Base-by-base conservation (phyloP, 75 land plant species). In the Sequoia sempervirens region DNA sequence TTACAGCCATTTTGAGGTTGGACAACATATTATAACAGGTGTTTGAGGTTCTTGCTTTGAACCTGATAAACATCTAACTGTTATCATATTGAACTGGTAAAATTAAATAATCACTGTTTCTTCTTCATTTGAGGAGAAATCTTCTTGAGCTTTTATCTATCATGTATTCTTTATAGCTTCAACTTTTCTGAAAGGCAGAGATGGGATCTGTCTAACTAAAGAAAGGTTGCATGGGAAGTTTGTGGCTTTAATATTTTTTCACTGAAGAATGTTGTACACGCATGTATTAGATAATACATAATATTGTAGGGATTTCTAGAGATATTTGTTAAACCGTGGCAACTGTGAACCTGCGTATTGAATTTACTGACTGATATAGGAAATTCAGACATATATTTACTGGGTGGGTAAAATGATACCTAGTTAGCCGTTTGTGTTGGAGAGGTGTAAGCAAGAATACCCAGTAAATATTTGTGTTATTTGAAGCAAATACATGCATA, bases 11-110 rank as follows among this genome's bases (percentile, higher is more conserved):
- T 34, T 72, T 72, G 37, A 34, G 75, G 37, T 34, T 72, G 75
- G 5, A 72, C 75, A 10, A 32, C 38, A n/a, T 72, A 34, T 72
- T 61, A 61, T 61, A 23, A 23, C 28, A 61, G 66, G n/a, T 23
- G n/a, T 61, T 61, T 61, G 66, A 61, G 66, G 66, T 61, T 61
- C 66, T 61, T 20, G 66, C 66, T 61, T 61, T 61, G 66, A 61
- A 61, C 66, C 66, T 23, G n/a, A 61, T 61, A 56, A 56, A 56
- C 61, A 61, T 61, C 26, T 23, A 61, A 61, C 28, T 61, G n/a
- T 61, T 26, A 61, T 61, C 26, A 61, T 26, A 28, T 61, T 26
- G 66, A 61, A 61, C 26, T 61, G 66, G n/a, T 6, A 23, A 61
- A 61, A 61, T 61, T 61, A 61, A 61, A 61, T 61, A 61, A 61